phyloP scores from a whole-genome alignment of 2,329 filamentous ascomycete genomes.

The Chrysoporthe deuterocubensis region DNA sequence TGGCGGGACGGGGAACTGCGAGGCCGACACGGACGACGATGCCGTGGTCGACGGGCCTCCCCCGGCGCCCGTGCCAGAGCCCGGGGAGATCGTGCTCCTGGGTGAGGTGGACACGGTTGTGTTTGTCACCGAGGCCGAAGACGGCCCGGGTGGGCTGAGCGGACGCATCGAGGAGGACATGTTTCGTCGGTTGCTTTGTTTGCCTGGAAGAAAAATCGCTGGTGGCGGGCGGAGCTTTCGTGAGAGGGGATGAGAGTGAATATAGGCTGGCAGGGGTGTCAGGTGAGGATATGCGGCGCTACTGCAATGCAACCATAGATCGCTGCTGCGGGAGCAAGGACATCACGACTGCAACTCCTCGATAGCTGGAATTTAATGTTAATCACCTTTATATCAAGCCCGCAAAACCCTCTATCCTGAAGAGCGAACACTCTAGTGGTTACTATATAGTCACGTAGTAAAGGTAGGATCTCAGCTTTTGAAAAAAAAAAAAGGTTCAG shows the following conservation, averaged over 20 bases:
- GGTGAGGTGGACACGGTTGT: slow-evolving; percentile 29
- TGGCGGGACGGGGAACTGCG: slow-evolving; percentile 17
- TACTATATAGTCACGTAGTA: no score
- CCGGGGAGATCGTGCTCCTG: slow-evolving; percentile 26
- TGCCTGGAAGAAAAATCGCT: neutral
- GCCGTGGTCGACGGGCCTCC: slow-evolving; percentile 26
- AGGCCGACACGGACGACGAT: slow-evolving; percentile 29
- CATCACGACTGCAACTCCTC: neutral
- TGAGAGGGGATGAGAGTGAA: neutral
- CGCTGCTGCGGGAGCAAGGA: neutral
- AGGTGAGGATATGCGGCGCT: slow-evolving; percentile 6
- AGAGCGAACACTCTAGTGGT: no score
- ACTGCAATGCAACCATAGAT: slow-evolving; percentile 1
- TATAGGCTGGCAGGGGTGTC: neutral
- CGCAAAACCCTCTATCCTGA: no score
- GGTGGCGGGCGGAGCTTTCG: neutral
- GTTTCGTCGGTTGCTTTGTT: neutral
- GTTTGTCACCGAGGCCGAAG: slow-evolving; percentile 28
- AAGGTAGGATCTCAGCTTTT: no score
- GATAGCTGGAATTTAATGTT: neutral
- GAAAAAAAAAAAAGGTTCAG: no score
- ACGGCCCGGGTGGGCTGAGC: slow-evolving; percentile 26
- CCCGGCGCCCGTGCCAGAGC: slow-evolving; percentile 12
- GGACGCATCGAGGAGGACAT: slow-evolving; percentile 26
- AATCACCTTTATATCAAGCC: neutral